Percentiles rank a stretch among this genome's conserved stretches.
Conservation (phyloP, 441 rosid species). For the Biscutella auriculata region DNA sequence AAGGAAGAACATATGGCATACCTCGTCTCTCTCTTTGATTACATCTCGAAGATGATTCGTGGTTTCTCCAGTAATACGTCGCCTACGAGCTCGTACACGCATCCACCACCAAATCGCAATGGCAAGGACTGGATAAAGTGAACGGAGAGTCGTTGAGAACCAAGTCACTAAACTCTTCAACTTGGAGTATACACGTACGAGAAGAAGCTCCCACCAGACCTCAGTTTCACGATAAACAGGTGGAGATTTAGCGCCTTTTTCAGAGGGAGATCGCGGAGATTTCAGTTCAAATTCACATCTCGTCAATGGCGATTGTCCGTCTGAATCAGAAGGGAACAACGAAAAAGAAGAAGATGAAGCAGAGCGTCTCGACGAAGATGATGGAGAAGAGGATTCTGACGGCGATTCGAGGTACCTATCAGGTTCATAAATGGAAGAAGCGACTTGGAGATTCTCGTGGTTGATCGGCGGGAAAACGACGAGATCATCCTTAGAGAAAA, state of each 20-base stretch:
- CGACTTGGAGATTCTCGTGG: slow-evolving; percentile 57
- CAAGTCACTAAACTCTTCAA: slow-evolving; percentile 16
- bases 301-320: neutral
- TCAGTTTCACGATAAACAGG: neutral
- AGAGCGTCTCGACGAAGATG: slow-evolving; percentile 13
- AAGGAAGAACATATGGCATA: neutral
- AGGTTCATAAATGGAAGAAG: slow-evolving; percentile 14
- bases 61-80: slow-evolving; percentile 18
- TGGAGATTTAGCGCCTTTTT: neutral
- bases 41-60: slow-evolving; percentile 24
- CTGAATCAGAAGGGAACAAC: slow-evolving; percentile 14
- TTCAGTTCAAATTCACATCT: neutral
- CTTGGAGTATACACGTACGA: slow-evolving; percentile 33
- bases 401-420: slow-evolving; percentile 13
- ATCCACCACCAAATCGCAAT: slow-evolving; percentile 43
- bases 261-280: neutral
- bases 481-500: slow-evolving; percentile 7
- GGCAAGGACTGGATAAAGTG: slow-evolving; percentile 27
- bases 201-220: slow-evolving; percentile 31
- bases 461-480: slow-evolving; percentile 57
- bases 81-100: slow-evolving; percentile 27
- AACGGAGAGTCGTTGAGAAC: slow-evolving; percentile 21
- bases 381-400: slow-evolving; percentile 8
- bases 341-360: slow-evolving; percentile 19
- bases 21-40: slow-evolving; percentile 64